Evolutionary conservation across 495 filamentous ascomycete species (phyloP).

Genomic region (Achaetomiella virescens): DNA sequence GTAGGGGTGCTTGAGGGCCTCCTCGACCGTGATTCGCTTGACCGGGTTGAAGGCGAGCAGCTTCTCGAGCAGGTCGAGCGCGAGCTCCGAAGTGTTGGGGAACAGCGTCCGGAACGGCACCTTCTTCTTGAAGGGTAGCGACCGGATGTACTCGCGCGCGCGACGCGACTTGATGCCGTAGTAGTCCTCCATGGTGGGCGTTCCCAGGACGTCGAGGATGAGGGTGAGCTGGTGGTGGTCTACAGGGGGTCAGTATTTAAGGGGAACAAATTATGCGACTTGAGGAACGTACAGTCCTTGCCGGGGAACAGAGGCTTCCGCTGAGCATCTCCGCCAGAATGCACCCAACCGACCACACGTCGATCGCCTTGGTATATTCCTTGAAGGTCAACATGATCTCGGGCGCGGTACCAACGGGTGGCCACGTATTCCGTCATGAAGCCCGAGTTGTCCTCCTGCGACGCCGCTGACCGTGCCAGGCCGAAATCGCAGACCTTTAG

Average conservation of each 20-base stretch:
- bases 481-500: conserved; percentile 99
- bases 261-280: neutral
- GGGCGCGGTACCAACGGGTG: conserved; percentile 97
- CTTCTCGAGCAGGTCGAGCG: conserved; percentile 90
- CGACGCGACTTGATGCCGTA: conserved; percentile 99
- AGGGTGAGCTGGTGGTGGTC: conserved; percentile 98
- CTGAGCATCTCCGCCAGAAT: conserved; percentile 99
- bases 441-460: conserved; percentile 95
- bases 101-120: conserved; percentile 96
- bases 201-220: conserved; percentile 96
- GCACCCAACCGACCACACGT: conserved; percentile 98
- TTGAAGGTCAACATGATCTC: conserved; percentile 99
- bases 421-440: conserved; percentile 99
- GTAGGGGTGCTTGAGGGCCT: conserved; percentile 95
- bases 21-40: conserved; percentile 97
- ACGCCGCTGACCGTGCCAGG: conserved; percentile 84
- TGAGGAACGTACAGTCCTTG: conserved; percentile 81
- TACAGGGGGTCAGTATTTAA: conserved; percentile 31
- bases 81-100: conserved; percentile 91
- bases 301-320: conserved; percentile 96
- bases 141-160: conserved; percentile 97
- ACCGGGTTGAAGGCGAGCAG: conserved; percentile 96
- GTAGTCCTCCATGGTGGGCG: conserved; percentile 99
- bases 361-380: conserved; percentile 99
- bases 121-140: conserved; percentile 99